Conservation (phyloP, 2,329 filamentous ascomycete species). For the Alternaria postmessia region DNA sequence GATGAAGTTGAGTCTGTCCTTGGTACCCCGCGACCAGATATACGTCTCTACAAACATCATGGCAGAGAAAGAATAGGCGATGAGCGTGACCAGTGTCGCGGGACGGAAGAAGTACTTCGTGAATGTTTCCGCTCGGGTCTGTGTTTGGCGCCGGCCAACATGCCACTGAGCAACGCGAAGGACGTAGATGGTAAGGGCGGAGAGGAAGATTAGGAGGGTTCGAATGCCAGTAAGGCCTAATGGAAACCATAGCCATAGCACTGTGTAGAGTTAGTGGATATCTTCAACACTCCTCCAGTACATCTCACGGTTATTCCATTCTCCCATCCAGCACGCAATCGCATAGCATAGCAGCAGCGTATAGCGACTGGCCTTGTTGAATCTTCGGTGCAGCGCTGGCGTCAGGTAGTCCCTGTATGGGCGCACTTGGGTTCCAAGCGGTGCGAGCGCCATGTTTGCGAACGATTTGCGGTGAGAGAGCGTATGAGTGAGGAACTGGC, state of each 20-base stretch:
- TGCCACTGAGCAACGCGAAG: slow-evolving; percentile 87
- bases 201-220: slow-evolving; percentile 76
- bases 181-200: slow-evolving; percentile 79
- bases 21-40: slow-evolving; percentile 71
- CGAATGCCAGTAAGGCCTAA: slow-evolving; percentile 78
- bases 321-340: slow-evolving; percentile 73
- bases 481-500: slow-evolving; percentile 23
- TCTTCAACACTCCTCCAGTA: not conserved
- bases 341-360: slow-evolving; percentile 76
- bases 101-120: slow-evolving; percentile 64
- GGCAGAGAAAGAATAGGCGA: slow-evolving; percentile 80
- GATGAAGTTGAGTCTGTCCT: slow-evolving; percentile 74
- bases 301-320: slow-evolving; percentile 69
- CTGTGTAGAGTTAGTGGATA: slow-evolving; percentile 55
- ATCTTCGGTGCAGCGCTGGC: slow-evolving; percentile 84
- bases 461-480: slow-evolving; percentile 36
- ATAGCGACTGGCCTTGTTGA: slow-evolving; percentile 77
- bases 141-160: slow-evolving; percentile 67
- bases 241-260: slow-evolving; percentile 87
- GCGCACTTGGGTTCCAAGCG: slow-evolving; percentile 57
- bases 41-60: slow-evolving; percentile 83
- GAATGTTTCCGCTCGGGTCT: slow-evolving; percentile 72
- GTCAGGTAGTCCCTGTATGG: slow-evolving; percentile 91
- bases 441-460: slow-evolving; percentile 36
- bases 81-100: slow-evolving; percentile 72